Percentiles rank a stretch among this genome's conserved stretches.
Conservation (phyloP, 2,329 filamentous ascomycete species). For the Fusarium mundagurra region DNA sequence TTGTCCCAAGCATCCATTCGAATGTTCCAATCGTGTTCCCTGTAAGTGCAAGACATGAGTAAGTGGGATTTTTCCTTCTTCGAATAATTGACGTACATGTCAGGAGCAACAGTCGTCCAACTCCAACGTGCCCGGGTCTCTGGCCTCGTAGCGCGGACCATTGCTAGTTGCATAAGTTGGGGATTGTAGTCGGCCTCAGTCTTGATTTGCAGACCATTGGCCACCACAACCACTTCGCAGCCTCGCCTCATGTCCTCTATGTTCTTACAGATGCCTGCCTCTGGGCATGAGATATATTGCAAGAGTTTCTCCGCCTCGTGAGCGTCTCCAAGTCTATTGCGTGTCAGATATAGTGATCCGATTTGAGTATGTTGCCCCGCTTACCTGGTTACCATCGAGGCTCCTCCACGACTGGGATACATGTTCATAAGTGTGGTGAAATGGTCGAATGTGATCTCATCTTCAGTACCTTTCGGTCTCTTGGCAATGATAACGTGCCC, state of each 20-base stretch:
- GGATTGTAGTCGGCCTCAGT: constrained; percentile 22
- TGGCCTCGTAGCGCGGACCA: constrained; percentile 30
- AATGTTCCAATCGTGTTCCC: constrained; percentile 50
- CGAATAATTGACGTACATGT: constrained; percentile 44
- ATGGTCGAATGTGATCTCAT: constrained; percentile 37
- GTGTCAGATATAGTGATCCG: constrained; percentile 9
- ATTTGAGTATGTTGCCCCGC: background rate
- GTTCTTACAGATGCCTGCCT: constrained; percentile 21
- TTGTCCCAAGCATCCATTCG: constrained; percentile 43
- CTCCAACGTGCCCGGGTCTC: constrained; percentile 42
- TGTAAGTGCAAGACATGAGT: constrained; percentile 27
- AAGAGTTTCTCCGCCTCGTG: constrained; percentile 30
- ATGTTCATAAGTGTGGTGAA: constrained; percentile 40
- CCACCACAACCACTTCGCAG: constrained; percentile 35
- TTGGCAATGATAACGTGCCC: constrained; percentile 43
- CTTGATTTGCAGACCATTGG: constrained; percentile 35
- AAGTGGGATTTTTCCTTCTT: background rate
- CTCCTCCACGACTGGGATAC: constrained; percentile 47
- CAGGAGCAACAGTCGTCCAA: constrained; percentile 49
- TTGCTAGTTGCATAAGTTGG: constrained; percentile 33
- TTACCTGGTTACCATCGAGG: constrained; percentile 43
- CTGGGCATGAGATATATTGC: constrained; percentile 17
- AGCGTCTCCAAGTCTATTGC: constrained; percentile 23
- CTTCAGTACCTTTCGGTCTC: constrained; percentile 39
- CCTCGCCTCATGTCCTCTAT: constrained; percentile 16